These are phyloP conservation scores for Physcomitrium patens DNA, from an alignment of 225 moss, liverwort and hornwort species.

Conservation along the genomic window DNA sequence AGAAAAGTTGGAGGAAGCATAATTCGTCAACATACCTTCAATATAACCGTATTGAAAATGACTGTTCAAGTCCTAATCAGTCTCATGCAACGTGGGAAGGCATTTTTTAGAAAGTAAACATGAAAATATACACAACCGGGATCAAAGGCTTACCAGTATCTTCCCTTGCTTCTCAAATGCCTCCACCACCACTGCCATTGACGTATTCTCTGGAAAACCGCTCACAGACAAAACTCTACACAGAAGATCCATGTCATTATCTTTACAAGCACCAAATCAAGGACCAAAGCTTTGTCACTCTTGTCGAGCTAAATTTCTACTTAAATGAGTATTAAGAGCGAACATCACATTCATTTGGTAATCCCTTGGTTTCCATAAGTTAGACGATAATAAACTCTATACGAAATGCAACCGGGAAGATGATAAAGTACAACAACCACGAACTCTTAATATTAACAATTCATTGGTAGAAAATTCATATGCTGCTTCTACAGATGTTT, in stretches of 20 bases:
- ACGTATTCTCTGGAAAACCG: slow-evolving; percentile 78
- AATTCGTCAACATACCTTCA: neutral
- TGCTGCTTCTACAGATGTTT: neutral
- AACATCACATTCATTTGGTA: neutral
- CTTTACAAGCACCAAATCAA: neutral
- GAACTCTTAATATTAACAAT: neutral
- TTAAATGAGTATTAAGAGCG: neutral
- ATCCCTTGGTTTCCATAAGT: neutral
- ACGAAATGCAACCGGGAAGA: neutral
- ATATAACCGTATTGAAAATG: neutral
- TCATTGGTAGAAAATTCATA: neutral
- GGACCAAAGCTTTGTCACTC: neutral
- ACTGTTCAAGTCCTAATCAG: neutral
- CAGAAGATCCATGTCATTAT: slow-evolving; percentile 17
- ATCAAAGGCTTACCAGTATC: slow-evolving; percentile 59
- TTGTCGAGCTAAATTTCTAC: neutral
- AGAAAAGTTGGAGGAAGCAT: slow-evolving; percentile 5
- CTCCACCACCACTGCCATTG: slow-evolving; percentile 89
- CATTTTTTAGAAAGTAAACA: neutral
- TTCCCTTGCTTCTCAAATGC: slow-evolving; percentile 97
- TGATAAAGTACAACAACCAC: neutral
- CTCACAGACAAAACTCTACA: slow-evolving; percentile 84
- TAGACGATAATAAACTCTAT: too few species aligned
- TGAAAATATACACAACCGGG: slow-evolving; percentile 10
- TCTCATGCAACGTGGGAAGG: neutral